A percentile compares a stretch with the other conserved stretches of the same genome.
Conservation (phyloP, 441 rosid species). For the Manihot esculenta region DNA sequence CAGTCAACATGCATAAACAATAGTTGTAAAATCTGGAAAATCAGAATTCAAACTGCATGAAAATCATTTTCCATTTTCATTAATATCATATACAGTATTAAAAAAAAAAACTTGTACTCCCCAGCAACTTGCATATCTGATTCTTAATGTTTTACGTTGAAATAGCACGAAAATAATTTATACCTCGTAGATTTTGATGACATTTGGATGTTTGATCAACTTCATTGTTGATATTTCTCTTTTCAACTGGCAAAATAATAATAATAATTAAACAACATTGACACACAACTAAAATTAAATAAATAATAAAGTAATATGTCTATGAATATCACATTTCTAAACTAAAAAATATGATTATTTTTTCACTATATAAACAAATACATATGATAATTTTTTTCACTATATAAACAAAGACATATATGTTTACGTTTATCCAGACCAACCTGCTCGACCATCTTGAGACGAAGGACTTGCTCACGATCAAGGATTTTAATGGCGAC, state of each 20-base stretch:
- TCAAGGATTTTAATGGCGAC: constrained; percentile 87
- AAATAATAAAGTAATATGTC: background rate
- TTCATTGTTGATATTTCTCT: constrained; percentile 95
- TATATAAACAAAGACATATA: too few relatives aligned
- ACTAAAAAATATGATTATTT: background rate
- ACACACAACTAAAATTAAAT: background rate
- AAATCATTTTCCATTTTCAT: too few relatives aligned
- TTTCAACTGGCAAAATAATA: constrained; percentile 52
- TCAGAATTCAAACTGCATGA: too few relatives aligned
- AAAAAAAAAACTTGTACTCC: too few relatives aligned
- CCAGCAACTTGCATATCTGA: too few relatives aligned
- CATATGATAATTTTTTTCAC: background rate
- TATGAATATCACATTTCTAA: background rate
- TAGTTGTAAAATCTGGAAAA: too few relatives aligned
- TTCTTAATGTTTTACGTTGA: too few relatives aligned
- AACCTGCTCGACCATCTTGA: constrained; percentile 94
- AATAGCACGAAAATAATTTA: too few relatives aligned
- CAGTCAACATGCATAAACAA: too few relatives aligned
- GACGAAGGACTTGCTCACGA: constrained; percentile 67
- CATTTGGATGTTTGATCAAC: constrained; percentile 93
- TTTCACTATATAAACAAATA: too few relatives aligned
- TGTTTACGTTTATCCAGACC: background rate
- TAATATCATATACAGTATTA: too few relatives aligned
- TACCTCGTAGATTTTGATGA: constrained; percentile 82
- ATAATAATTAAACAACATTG: background rate